phyloP scores from a whole-genome alignment of 768 basidiomycete genomes.

The Asterophora parasitica region DNA sequence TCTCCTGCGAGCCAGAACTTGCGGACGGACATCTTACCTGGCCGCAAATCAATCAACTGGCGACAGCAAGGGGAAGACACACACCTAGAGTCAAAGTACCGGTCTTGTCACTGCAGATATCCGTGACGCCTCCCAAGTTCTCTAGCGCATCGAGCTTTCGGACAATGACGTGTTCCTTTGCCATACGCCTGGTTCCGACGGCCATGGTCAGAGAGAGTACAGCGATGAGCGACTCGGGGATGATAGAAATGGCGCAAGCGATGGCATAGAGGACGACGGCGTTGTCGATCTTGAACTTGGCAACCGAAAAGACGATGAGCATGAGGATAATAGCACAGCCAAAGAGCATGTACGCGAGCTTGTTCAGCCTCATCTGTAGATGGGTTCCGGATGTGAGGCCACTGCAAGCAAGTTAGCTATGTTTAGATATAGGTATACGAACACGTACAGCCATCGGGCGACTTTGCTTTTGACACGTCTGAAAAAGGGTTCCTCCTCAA shows the following conservation, averaged over 20 bases:
- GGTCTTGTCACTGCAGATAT: constrained; percentile 62
- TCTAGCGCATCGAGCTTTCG: constrained; percentile 61
- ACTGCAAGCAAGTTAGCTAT: constrained; percentile 14
- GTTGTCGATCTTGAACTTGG: constrained; percentile 27
- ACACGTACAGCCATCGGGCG: constrained; percentile 23
- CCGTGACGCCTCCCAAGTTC: constrained; percentile 51
- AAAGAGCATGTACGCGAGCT: constrained; percentile 32
- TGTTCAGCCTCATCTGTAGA: constrained; percentile 33
- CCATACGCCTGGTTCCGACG: constrained; percentile 51
- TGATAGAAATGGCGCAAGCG: constrained; percentile 34
- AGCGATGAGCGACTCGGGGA: constrained; percentile 39
- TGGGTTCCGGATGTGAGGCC: constrained; percentile 32
- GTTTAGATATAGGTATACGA: neutral
- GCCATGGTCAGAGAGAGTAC: constrained; percentile 57
- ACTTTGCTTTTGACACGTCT: constrained; percentile 24
- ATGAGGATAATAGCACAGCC: constrained; percentile 31
- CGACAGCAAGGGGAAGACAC: neutral
- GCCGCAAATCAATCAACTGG: neutral
- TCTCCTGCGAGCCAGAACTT: constrained; percentile 35
- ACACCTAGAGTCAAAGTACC: constrained; percentile 48
- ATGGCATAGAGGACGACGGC: constrained; percentile 34
- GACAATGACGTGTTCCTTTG: constrained; percentile 55
- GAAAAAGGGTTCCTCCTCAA: constrained; percentile 12
- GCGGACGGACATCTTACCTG: constrained; percentile 37
- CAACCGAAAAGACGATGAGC: constrained; percentile 34